Evolutionary conservation across 768 basidiomycete species (phyloP).

Genomic region (Boletus pseudo-olivaceus): DNA sequence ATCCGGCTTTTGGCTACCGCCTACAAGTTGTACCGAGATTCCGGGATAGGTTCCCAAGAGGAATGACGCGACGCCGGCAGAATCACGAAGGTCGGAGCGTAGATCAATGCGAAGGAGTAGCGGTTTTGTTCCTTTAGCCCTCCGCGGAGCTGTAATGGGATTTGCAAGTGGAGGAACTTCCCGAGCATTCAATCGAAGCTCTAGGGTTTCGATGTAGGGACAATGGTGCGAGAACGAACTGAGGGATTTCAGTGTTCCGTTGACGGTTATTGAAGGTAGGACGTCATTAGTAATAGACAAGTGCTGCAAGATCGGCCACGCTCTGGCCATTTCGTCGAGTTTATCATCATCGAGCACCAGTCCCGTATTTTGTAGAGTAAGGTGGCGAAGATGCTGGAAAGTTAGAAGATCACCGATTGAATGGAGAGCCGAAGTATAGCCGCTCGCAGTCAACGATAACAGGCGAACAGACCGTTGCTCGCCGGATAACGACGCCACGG

Average conservation of each 20-base stretch:
- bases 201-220: slow-evolving; percentile 15
- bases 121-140: slow-evolving; percentile 3
- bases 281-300: slow-evolving; percentile 14
- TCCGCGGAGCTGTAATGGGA: neutral
- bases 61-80: slow-evolving; percentile 14
- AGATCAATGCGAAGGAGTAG: slow-evolving; percentile 9
- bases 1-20: slow-evolving; percentile 4
- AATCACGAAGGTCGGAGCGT: slow-evolving; percentile 20
- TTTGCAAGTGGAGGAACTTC: slow-evolving; percentile 6
- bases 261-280: slow-evolving; percentile 1
- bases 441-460: slow-evolving; percentile 7
- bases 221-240: slow-evolving; percentile 11
- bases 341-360: slow-evolving; percentile 12
- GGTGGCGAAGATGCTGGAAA: slow-evolving; percentile 10
- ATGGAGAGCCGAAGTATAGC: slow-evolving; percentile 11
- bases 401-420: slow-evolving; percentile 8
- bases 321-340: slow-evolving; percentile 15
- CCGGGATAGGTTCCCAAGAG: slow-evolving; percentile 11
- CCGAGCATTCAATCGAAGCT: slow-evolving; percentile 18
- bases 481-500: slow-evolving; percentile 4
- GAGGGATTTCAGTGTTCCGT: slow-evolving; percentile 12
- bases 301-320: slow-evolving; percentile 20
- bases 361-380: slow-evolving; percentile 10
- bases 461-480: slow-evolving; percentile 4
- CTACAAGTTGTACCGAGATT: slow-evolving; percentile 3